Base-by-base conservation (phyloP, 352 stramenopile genomes). In the Globisporangium megalacanthum region DNA sequence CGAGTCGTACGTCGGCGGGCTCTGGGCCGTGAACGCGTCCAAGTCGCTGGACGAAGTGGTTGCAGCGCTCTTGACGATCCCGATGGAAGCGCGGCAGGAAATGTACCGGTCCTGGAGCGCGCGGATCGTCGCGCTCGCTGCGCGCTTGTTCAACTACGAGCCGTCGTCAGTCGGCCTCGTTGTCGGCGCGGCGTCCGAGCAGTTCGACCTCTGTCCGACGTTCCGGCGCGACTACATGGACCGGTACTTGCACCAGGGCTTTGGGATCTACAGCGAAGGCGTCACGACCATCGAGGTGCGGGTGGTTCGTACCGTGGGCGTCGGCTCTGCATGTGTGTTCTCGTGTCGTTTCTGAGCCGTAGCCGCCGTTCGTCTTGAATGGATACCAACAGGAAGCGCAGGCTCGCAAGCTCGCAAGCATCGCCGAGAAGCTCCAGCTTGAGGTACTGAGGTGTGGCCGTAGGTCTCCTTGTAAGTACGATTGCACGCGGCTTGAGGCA, bases 31-130 rank as follows among this genome's bases (percentile, higher is more conserved):
- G 1, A 84, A 85, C 35, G 61, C 77, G 6, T 58, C 65, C 44
- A 64, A 77, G 47, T 73, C 78, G 8, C 60, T 94, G 14, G 84
- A 94, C 48, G 78, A 89, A 19, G 68, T 94, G 31, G 69, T 94
- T 49, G 76, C 82, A 8, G 76, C 72, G 15, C 65, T 94, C 14
- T 81, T 94, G 62, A 91, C 81, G 3, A 86, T 94, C 33, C 81
- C 84, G 3, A 89, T 91, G 72, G 79, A 88, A 52, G 81, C 77
- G 13, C 79, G 83, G 4, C 80, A 88, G 49, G 82, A 94, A 33
- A 91, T 94, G 82, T 94, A 92, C n/a, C 74, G 83, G 13, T 92
- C 81, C 31, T 94, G 84, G 84, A 87, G 68, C 20, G 84, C 84
- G 48, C 81, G 84, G 3, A 72, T 89, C 54, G 81, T 92, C 6